Conservation (phyloP, 768 basidiomycete genomes). For the Termitomyces sp. region DNA sequence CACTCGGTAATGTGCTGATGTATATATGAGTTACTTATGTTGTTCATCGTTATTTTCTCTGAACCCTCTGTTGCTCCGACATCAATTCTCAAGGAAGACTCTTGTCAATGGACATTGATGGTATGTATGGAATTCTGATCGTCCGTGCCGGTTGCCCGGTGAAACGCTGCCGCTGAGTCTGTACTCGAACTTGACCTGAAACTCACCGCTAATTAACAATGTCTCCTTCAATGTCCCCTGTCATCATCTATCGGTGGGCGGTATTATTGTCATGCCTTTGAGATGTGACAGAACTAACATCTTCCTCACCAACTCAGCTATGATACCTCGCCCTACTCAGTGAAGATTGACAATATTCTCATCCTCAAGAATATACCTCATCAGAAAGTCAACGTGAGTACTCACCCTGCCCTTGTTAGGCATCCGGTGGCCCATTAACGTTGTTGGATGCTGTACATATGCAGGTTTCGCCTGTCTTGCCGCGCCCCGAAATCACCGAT, state of each 20-base stretch:
- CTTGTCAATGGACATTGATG: neutral
- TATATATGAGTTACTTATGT: neutral
- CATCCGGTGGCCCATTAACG: neutral
- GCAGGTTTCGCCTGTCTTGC: constrained; percentile 46
- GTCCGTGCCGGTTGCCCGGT: neutral
- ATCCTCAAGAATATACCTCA: constrained; percentile 44
- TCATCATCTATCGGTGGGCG: constrained; percentile 43
- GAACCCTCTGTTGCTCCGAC: neutral
- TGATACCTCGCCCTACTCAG: constrained; percentile 43
- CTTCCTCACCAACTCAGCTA: constrained; percentile 28
- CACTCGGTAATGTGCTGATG: neutral
- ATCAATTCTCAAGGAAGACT: neutral
- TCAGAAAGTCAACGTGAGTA: constrained; percentile 38
- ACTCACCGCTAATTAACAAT: neutral
- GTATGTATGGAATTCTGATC: neutral
- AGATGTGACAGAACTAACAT: neutral
- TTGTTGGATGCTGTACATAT: neutral
- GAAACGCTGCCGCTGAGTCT: neutral
- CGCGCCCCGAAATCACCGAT: constrained; percentile 52
- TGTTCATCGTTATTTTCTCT: neutral
- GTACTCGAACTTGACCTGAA: neutral
- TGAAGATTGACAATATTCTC: constrained; percentile 47
- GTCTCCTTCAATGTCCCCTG: constrained; percentile 15
- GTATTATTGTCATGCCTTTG: neutral
- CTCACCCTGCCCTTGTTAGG: neutral